Evolutionary conservation across 306 rosid species (phyloP).

Genomic region (Arachis hypogaea): DNA sequence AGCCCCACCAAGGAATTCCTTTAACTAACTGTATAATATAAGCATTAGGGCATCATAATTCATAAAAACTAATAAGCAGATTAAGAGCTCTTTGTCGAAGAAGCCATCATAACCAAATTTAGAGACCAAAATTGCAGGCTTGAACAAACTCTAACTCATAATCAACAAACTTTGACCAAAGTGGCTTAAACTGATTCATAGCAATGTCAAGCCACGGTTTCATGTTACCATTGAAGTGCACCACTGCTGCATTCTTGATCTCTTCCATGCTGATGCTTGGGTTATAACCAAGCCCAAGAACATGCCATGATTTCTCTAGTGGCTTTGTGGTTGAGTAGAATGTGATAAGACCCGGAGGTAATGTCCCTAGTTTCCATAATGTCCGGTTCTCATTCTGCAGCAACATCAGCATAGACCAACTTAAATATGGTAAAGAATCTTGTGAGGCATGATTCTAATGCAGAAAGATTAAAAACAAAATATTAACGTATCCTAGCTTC

Average conservation of each 20-base stretch:
- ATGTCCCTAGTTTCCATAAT: slow-evolving; percentile 66
- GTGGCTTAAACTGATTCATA: slow-evolving; percentile 61
- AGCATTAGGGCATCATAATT: background rate
- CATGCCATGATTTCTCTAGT: slow-evolving; percentile 71
- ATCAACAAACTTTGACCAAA: slow-evolving; percentile 72
- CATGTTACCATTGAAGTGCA: slow-evolving; percentile 71
- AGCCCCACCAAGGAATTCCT: slow-evolving; percentile 16
- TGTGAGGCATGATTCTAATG: background rate
- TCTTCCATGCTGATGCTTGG: slow-evolving; percentile 65
- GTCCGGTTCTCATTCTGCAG: slow-evolving; percentile 72
- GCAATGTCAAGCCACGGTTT: slow-evolving; percentile 76
- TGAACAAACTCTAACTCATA: slow-evolving; percentile 64
- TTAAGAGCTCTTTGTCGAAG: slow-evolving; percentile 10
- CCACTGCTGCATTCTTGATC: slow-evolving; percentile 66
- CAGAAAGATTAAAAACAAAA: slow-evolving; percentile 4
- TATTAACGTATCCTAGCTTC: background rate
- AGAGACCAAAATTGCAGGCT: slow-evolving; percentile 68
- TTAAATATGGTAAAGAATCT: slow-evolving; percentile 1
- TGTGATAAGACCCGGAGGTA: slow-evolving; percentile 69
- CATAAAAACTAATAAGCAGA: slow-evolving; percentile 22
- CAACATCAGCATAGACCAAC: slow-evolving; percentile 14
- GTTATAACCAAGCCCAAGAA: slow-evolving; percentile 69
- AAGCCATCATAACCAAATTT: slow-evolving; percentile 12
- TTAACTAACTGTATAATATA: slow-evolving; percentile 9
- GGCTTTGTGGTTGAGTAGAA: slow-evolving; percentile 66